phyloP scores from a whole-genome alignment of 768 basidiomycete species.

The Brasilioporus rufonigricans region DNA sequence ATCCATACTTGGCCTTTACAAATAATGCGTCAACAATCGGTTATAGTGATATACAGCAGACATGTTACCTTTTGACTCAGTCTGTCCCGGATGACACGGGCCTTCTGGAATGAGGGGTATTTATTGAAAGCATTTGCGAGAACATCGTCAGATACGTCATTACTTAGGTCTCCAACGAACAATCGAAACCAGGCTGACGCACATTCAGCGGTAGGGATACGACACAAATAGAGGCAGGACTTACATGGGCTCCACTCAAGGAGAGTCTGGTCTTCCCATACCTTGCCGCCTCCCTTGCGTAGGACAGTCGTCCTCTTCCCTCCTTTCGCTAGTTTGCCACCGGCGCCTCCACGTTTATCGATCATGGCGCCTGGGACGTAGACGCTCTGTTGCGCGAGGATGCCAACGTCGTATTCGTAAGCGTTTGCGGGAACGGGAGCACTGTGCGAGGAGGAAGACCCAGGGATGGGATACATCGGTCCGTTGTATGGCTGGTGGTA shows the following conservation, averaged over 20 bases:
- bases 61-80: slow-evolving; percentile 82
- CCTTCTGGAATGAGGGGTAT: slow-evolving; percentile 92
- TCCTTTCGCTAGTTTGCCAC: slow-evolving; percentile 83
- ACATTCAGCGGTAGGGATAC: slow-evolving; percentile 1
- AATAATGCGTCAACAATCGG: slow-evolving; percentile 3
- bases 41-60: background rate
- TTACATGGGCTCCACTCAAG: slow-evolving; percentile 96
- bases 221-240: slow-evolving; percentile 28
- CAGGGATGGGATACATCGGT: slow-evolving; percentile 65
- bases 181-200: slow-evolving; percentile 89
- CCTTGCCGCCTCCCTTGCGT: slow-evolving; percentile 92
- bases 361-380: slow-evolving; percentile 92
- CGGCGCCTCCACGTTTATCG: slow-evolving; percentile 82
- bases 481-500: slow-evolving; percentile 82
- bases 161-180: slow-evolving; percentile 97
- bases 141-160: slow-evolving; percentile 96
- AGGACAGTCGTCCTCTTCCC: slow-evolving; percentile 92
- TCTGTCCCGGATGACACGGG: slow-evolving; percentile 91
- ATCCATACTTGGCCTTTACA: slow-evolving; percentile 88
- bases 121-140: slow-evolving; percentile 90
- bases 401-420: slow-evolving; percentile 90
- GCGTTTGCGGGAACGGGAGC: slow-evolving; percentile 87
- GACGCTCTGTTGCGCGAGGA: slow-evolving; percentile 86
- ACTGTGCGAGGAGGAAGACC: slow-evolving; percentile 61
- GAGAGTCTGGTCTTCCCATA: slow-evolving; percentile 98